A percentile compares a stretch with the other conserved stretches of the same genome.
These are phyloP conservation scores for Verticillium nubilum DNA, from an alignment of 2,329 filamentous ascomycete genomes.

Conservation along the genomic window DNA sequence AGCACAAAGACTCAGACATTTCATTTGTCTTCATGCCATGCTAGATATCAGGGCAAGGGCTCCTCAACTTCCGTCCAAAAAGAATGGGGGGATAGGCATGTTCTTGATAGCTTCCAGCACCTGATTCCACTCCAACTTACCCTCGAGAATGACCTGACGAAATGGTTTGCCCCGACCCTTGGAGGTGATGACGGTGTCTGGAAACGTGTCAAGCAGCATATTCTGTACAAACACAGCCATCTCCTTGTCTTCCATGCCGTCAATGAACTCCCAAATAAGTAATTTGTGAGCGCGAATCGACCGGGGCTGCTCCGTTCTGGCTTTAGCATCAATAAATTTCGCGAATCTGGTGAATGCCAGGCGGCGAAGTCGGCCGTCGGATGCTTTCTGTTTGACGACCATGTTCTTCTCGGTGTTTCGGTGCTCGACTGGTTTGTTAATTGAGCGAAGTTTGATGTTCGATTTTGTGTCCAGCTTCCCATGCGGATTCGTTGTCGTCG, in stretches of 20 bases:
- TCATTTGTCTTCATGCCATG: too few species aligned
- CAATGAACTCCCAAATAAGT: conserved; percentile 1
- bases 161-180: conserved; percentile 1
- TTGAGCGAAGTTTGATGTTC: neutral
- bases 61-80: neutral
- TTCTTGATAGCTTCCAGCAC: neutral
- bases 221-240: neutral
- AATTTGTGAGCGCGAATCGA: neutral
- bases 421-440: neutral
- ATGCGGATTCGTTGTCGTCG: neutral
- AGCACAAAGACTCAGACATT: too few species aligned
- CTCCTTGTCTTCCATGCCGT: conserved; percentile 2
- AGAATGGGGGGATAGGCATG: neutral
- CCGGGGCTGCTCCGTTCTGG: neutral
- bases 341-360: neutral
- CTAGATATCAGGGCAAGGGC: too few species aligned
- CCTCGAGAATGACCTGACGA: neutral
- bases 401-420: neutral
- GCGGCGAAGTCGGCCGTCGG: neutral
- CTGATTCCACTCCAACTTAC: neutral
- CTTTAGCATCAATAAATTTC: neutral
- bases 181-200: neutral
- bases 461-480: neutral
- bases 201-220: neutral
- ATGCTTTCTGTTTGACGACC: neutral